Base-by-base conservation (phyloP, 225 moss, liverwort and hornwort genomes). In the Marchantia polymorpha region DNA sequence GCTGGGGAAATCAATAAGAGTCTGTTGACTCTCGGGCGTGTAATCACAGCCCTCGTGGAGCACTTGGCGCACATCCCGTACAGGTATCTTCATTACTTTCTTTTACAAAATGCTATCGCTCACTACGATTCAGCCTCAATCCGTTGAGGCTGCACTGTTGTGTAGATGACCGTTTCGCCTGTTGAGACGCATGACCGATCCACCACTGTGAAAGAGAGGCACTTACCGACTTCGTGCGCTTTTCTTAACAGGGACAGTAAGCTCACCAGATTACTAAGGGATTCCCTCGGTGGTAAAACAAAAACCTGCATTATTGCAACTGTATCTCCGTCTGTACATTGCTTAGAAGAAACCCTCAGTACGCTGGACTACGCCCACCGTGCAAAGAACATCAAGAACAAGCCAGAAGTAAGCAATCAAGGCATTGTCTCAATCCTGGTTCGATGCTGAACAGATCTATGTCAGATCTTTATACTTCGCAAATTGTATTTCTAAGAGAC, bases 271-370 rank as follows among this genome's bases (percentile, higher is more conserved):
- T 80, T 97, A 64, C 86, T 97, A 29, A 85, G 94, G n/a, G 97
- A 97, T 74, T 97, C 97, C 54, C 80, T 97, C 77, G 97, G 97
- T 64, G 97, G 97, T 72, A 92, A 93, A 86, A 94, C 97, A 1
- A 97, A 97, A 88, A 97, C 97, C 25, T 97, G 97, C 82, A 94
- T 97, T 60, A 97, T 97, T 58, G 94, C 97, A 52, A 97, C 97
- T 51, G 90, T 97, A 0, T 97, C 97, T 59, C 97, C 97, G 20
- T 94, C 97, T 55, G 93, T 97, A 20, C 77, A 93, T 83, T 94
- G 94, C 82, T 80, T 97, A 63, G 97, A 97, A 31, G 97, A 97
- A 79, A 97, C 94, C 0, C 87, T 97, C 61, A 97, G 94, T 86
- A 97, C 97, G 64, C 84, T 97, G 81, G 97, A 97, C 81, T 97